A percentile compares a stretch with the other conserved stretches of the same genome.
These are phyloP conservation scores for Nematocida sp. DNA, from an alignment of 371 early-diverging fungal species.

Conservation along the genomic window DNA sequence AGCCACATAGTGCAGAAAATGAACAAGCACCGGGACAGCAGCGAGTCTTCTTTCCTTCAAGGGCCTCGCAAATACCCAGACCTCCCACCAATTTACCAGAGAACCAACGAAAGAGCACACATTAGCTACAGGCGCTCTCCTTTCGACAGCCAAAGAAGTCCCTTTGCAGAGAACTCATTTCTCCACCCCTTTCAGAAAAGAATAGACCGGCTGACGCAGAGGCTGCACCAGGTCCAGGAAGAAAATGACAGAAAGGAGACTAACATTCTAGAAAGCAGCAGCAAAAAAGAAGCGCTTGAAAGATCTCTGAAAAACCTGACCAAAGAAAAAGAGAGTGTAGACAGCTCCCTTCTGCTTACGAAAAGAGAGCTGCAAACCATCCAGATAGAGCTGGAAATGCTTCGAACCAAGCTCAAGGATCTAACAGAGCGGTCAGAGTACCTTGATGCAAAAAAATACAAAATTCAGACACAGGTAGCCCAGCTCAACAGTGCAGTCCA, in stretches of 20 bases:
- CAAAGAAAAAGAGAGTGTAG: background rate
- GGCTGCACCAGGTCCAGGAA: background rate
- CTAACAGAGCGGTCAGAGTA: background rate
- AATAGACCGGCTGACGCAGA: background rate
- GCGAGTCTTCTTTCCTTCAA: too few relatives aligned
- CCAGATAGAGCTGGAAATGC: background rate
- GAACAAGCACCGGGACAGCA: too few relatives aligned
- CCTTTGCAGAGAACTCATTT: background rate
- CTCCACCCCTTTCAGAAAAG: background rate
- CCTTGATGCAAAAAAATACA: background rate
- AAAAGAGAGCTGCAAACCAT: background rate
- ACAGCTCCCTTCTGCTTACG: background rate
- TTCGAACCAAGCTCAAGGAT: background rate
- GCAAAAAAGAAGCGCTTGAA: background rate
- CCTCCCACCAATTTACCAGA: background rate
- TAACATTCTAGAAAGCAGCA: background rate
- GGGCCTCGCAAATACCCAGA: background rate
- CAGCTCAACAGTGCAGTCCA: too few relatives aligned
- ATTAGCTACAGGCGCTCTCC: background rate
- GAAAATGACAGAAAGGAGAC: background rate
- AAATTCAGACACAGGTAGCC: background rate
- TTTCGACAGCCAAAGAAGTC: too few relatives aligned
- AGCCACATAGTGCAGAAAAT: constrained; percentile 3
- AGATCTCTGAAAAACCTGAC: background rate
- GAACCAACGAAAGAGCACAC: background rate